Conservation (phyloP, 2,329 filamentous ascomycete genomes). For the Hymenoscyphus linearis region DNA sequence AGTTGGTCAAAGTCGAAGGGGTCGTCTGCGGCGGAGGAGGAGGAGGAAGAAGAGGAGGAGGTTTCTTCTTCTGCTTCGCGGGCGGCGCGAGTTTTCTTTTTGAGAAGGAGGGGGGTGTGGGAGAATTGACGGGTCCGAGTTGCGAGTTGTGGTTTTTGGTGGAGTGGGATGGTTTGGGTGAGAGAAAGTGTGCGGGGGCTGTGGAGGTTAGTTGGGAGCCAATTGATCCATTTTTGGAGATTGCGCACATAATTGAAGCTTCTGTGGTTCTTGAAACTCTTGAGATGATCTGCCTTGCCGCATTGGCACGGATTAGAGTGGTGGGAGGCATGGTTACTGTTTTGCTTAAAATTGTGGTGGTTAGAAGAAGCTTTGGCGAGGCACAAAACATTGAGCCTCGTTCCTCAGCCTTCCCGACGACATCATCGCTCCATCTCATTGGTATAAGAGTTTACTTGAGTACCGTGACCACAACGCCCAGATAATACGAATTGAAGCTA, state of each 20-base stretch:
- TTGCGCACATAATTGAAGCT: constrained; percentile 14
- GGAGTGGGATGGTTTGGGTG: not conserved
- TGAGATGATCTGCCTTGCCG: constrained; percentile 8
- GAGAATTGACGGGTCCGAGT: constrained; percentile 15
- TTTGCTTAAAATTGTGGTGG: constrained; percentile 1
- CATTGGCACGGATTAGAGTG: constrained; percentile 17
- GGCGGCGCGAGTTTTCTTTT: constrained; percentile 25
- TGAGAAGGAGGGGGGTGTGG: constrained; percentile 13
- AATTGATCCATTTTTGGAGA: not conserved
- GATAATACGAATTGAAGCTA: not conserved
- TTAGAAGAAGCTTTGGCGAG: not conserved
- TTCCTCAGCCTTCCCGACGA: constrained; percentile 12
- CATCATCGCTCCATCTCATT: not conserved
- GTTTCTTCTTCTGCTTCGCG: constrained; percentile 17
- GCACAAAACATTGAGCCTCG: constrained; percentile 7
- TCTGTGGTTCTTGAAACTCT: constrained; percentile 9
- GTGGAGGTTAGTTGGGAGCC: constrained; percentile 4
- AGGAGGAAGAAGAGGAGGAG: constrained; percentile 1
- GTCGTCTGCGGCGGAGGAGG: constrained; percentile 35
- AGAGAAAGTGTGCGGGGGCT: constrained; percentile 2
- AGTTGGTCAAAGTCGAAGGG: constrained; percentile 56
- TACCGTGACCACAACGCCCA: not conserved
- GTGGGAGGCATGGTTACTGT: constrained; percentile 18
- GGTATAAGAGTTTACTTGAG: too few species aligned
- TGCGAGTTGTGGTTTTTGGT: not conserved